Conservation (phyloP, 1,284 basidiomycete genomes). For the Kalmanozyma brasiliensis region DNA sequence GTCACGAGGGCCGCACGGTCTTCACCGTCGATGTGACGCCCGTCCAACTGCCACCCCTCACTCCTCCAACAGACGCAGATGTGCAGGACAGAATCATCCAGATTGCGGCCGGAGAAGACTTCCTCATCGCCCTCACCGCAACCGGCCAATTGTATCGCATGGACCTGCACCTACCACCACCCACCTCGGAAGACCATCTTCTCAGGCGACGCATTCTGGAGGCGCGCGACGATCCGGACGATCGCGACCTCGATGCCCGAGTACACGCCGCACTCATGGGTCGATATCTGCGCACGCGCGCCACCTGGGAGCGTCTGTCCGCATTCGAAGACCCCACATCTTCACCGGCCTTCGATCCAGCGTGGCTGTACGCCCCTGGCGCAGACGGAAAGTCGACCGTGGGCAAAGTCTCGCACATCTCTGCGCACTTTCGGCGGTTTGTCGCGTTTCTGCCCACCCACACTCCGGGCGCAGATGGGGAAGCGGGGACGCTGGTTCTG, state of each 20-base stretch:
- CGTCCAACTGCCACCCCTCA: constrained; percentile 9
- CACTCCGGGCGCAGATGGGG: constrained; percentile 45
- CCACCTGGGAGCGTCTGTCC: constrained; percentile 15
- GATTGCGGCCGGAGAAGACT: constrained; percentile 53
- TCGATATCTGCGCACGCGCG: constrained; percentile 3
- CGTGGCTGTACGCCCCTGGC: constrained; percentile 11
- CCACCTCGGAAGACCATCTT: background rate
- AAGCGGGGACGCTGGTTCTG: constrained; percentile 46
- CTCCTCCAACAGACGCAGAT: background rate
- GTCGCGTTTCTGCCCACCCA: constrained; percentile 80
- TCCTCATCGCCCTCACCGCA: constrained; percentile 48
- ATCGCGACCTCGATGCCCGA: background rate
- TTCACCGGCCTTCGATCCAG: constrained; percentile 6
- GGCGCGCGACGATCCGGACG: background rate
- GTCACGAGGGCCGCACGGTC: constrained; percentile 1
- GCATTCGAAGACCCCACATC: constrained; percentile 15
- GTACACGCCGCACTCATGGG: constrained; percentile 3
- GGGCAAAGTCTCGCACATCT: constrained; percentile 73
- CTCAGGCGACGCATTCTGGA: background rate
- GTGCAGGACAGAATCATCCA: constrained; percentile 16
- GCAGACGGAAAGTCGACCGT: background rate
- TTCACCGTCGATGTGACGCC: constrained; percentile 19
- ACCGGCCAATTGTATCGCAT: constrained; percentile 37
- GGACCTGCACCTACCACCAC: constrained; percentile 13
- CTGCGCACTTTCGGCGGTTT: constrained; percentile 83